Base-by-base conservation (phyloP, 257 asterid species). In the Ocimum tenuiflorum region DNA sequence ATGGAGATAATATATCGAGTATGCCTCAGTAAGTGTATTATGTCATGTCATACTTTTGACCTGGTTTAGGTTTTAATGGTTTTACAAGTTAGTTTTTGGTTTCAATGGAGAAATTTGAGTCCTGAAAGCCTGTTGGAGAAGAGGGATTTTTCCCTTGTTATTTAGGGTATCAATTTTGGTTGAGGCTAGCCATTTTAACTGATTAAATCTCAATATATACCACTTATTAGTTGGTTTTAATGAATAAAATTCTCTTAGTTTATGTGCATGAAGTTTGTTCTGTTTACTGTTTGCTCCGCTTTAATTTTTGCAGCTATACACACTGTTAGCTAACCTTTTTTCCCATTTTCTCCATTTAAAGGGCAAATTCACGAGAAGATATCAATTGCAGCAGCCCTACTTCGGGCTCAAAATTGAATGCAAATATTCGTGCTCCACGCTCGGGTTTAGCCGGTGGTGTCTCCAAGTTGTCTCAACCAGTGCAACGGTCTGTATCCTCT, bases 371-470 rank as follows among this genome's bases (percentile, higher is more conserved):
- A 22, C 86, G 84, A 57, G 96, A 88, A 73, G 96, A 85, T 73
- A 84, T 85, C 55, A 85, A 83, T 75, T 82, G 90, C 17, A 88
- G 94, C 46, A 88, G 95, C 75, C 98, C 95, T 67, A 86, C 90
- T 60, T 86, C 96, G 56, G 81, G 85, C 80, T 71, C 95, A 79
- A 91, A 91, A 80, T 46, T 86, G 73, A 85, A 77, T 77, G 78
- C 82, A 65, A 72, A 80, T 81, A 78, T 84, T 41, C 86, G 98
- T 46, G 95, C 81, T 50, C 91, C 98, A 63, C 95, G 96, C 63
- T 87, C 96, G 52, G 85, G 88, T 63, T 75, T 85, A 27, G 74
- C 63, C n/a, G 78, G 82, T 65, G 80, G 70, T 39, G 86, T 80
- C 60, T 83, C 91, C 49, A 91, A 86, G 80, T 71, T 85, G 69